Evolutionary conservation across 441 rosid species (phyloP).

Genomic region (Bruguiera hainesii): DNA sequence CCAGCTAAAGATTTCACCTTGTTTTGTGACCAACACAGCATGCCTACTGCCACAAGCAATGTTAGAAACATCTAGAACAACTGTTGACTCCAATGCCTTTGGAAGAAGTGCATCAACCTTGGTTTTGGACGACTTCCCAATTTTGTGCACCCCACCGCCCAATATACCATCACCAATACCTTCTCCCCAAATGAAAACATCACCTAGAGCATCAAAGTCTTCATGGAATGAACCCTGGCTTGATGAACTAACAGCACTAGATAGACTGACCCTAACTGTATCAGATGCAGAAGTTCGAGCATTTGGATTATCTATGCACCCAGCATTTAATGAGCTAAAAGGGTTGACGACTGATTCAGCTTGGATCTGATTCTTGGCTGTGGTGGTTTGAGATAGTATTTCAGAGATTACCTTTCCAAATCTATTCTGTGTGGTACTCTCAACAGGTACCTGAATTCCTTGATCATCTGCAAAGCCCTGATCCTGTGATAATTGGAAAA

Average conservation of each 20-base stretch:
- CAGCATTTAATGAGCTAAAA: conserved; percentile 29
- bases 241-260: conserved; percentile 69
- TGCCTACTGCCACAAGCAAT: conserved; percentile 81
- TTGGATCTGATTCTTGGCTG: conserved; percentile 34
- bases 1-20: conserved; percentile 87
- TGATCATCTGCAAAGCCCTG: conserved; percentile 36
- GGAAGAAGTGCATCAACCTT: conserved; percentile 58
- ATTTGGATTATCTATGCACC: conserved; percentile 33
- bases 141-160: conserved; percentile 38
- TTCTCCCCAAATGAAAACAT: conserved; percentile 84
- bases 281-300: conserved; percentile 44
- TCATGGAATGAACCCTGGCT: conserved; percentile 69
- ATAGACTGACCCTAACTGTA: conserved; percentile 56
- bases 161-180: conserved; percentile 51
- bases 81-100: conserved; percentile 58
- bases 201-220: conserved; percentile 71
- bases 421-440: conserved; percentile 39
- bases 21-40: conserved; percentile 72
- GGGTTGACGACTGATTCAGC: conserved; percentile 37
- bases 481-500: conserved; percentile 32
- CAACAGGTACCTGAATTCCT: conserved; percentile 39
- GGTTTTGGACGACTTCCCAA: conserved; percentile 28
- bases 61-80: conserved; percentile 59
- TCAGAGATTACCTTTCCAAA: conserved; percentile 60
- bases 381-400: conserved; percentile 50